Percentiles rank a stretch among this genome's conserved stretches.
Evolutionary conservation across 2,329 filamentous ascomycete species (phyloP).

Genomic region (Thyridium curvatum): DNA sequence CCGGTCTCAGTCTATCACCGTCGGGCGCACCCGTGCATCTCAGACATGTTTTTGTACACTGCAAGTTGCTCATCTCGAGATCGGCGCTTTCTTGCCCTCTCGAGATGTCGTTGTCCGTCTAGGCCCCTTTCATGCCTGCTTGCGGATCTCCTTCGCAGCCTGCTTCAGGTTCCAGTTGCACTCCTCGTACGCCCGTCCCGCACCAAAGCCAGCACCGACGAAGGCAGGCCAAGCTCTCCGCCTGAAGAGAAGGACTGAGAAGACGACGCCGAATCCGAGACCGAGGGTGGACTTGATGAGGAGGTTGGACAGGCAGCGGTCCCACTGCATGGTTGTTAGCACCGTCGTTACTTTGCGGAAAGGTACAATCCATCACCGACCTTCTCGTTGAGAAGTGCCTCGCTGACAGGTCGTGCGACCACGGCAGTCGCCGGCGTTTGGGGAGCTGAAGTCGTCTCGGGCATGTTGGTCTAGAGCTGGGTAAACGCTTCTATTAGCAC

Average conservation of each 20-base stretch:
- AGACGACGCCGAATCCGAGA: constrained; percentile 95
- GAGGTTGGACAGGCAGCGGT: constrained; percentile 94
- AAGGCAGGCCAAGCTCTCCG: constrained; percentile 97
- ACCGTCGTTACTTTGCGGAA: constrained; percentile 1
- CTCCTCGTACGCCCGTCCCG: constrained; percentile 95
- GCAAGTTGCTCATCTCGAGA: constrained; percentile 1
- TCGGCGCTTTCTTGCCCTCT: constrained; percentile 6
- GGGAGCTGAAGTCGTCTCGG: constrained; percentile 42
- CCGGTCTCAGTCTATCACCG: no score
- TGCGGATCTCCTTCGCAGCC: constrained; percentile 52
- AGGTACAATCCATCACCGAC: constrained; percentile 42
- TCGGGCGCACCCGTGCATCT: neutral
- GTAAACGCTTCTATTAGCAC: no score
- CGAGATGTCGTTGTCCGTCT: constrained; percentile 5
- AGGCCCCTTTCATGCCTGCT: constrained; percentile 32
- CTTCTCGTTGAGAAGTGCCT: constrained; percentile 98
- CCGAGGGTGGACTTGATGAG: constrained; percentile 95
- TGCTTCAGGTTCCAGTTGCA: constrained; percentile 77
- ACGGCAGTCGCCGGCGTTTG: constrained; percentile 55
- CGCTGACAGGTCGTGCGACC: constrained; percentile 87
- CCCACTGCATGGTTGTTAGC: constrained; percentile 61
- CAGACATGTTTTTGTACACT: neutral
- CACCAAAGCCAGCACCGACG: constrained; percentile 89
- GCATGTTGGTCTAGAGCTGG: constrained; percentile 33
- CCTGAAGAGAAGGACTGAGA: constrained; percentile 97